These are phyloP conservation scores for Trametes elegans DNA, from an alignment of 768 basidiomycete species.

Conservation along the genomic window DNA sequence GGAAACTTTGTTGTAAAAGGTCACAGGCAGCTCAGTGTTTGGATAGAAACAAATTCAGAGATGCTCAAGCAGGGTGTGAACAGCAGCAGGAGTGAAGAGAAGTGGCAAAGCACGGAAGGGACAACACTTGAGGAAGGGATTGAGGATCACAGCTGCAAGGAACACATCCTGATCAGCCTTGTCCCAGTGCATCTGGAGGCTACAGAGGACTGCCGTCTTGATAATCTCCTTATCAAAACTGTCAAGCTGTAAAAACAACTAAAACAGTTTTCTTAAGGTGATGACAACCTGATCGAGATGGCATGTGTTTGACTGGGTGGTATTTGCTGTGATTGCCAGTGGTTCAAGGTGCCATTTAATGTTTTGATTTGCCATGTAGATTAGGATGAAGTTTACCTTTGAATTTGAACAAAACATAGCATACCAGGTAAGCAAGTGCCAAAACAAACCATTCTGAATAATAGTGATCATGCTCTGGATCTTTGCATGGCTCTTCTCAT, in stretches of 20 bases:
- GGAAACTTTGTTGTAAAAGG: background rate
- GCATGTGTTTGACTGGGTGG: background rate
- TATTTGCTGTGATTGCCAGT: background rate
- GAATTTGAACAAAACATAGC: background rate
- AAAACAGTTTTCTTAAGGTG: background rate
- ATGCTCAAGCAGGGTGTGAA: background rate
- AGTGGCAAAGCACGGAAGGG: background rate
- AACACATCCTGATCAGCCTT: constrained; percentile 25
- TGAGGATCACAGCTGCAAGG: constrained; percentile 10
- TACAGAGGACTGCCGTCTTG: background rate
- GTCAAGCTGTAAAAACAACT: background rate
- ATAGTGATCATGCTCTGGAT: constrained; percentile 28
- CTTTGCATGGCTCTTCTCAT: constrained; percentile 27
- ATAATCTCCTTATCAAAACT: background rate
- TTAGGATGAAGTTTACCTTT: background rate
- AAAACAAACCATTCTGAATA: constrained; percentile 32
- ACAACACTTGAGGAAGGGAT: background rate
- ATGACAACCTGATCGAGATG: background rate
- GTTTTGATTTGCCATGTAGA: background rate
- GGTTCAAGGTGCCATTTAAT: background rate
- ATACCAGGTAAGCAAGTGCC: constrained; percentile 31
- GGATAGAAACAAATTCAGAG: background rate
- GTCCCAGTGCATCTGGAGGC: constrained; percentile 24
- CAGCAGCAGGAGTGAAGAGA: background rate
- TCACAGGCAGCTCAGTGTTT: background rate